Base-by-base conservation (phyloP, 2,329 filamentous ascomycete species). In the Fusarium odoratissimum region DNA sequence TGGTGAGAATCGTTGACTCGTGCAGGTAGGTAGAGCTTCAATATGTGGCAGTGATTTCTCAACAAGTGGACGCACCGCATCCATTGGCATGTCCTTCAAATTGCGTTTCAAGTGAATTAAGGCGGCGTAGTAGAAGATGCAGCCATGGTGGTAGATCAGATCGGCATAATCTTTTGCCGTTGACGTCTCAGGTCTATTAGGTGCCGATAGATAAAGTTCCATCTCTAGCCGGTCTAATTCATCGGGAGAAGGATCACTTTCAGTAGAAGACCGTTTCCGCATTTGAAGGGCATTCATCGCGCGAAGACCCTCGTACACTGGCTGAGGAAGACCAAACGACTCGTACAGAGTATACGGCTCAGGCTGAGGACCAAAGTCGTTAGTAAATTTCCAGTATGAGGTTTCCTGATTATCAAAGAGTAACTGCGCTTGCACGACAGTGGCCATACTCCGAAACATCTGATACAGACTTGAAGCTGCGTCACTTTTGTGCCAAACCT, bases 41-140 rank as follows among this genome's bases (percentile, higher is more conserved):
- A 77, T 48, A 30, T 77, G 75, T 3, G 66, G 60, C 7, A 77
- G 52, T 2, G 75, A 70, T 40, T 77, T 76, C 56, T 76, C 74
- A 44, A 77, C 61, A 16, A 77, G 61, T 4, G 73, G 64, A 37
- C 77, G 75, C 11, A 77, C 75, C 1, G 76, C 69, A 25, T 64
- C 60, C 21, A 77, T 55, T 2, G 75, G 64, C 12, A 67, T 46
- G 14, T 64, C 73, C 16, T 77, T 77, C 21, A 77, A 23, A 8
- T 72, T 76, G 25, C 75, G 75, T 28, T 77, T 77, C 75, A 77
- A 75, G 19, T 77, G 73, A 16, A 77, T 68, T 21, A 77, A 30
- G 0, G 75, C 73, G 6, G 75, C 67, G 51, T 76, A 77, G 64
- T 77, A 77, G 19, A 74, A 77, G 1, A 68, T 74, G 11, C 65